These are phyloP conservation scores for Paratrypanosoma confusum DNA, from an alignment of 208 protist species.

Conservation along the genomic window DNA sequence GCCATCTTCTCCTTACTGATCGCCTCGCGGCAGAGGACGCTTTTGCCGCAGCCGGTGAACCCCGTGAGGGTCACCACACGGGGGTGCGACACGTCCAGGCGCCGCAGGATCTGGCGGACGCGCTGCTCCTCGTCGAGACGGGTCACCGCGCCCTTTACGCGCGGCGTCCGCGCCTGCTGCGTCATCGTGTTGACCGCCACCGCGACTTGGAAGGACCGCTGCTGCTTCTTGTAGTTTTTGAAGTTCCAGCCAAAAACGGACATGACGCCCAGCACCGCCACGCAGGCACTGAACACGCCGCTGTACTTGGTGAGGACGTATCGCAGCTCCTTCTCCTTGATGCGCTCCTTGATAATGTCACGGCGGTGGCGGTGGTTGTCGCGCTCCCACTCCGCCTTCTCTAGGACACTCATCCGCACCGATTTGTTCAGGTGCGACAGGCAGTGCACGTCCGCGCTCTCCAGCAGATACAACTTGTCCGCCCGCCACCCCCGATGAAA, in stretches of 20 bases:
- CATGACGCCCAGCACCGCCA: conserved; percentile 68
- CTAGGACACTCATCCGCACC: conserved; percentile 69
- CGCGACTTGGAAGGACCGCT: conserved; percentile 69
- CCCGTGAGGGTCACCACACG: conserved; percentile 64
- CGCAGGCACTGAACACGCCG: conserved; percentile 70
- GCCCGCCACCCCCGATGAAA: conserved; percentile 74
- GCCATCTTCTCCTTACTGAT: conserved; percentile 44
- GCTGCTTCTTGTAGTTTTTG: conserved; percentile 76
- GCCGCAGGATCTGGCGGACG: conserved; percentile 38
- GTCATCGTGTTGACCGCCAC: conserved; percentile 45
- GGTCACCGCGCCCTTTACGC: conserved; percentile 13
- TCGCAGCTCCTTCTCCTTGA: conserved; percentile 73
- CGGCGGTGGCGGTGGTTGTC: conserved; percentile 77
- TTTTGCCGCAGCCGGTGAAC: conserved; percentile 71
- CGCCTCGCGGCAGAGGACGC: conserved; percentile 36
- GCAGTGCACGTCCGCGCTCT: conserved; percentile 50
- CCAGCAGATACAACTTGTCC: conserved; percentile 71
- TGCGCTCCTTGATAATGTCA: conserved; percentile 69
- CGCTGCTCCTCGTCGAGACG: conserved; percentile 42
- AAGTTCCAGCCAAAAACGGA: conserved; percentile 87
- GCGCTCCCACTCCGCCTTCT: conserved; percentile 84
- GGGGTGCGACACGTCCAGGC: conserved; percentile 48
- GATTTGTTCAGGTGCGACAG: conserved; percentile 65
- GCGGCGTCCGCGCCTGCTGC: conserved; percentile 6
- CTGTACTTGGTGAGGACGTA: conserved; percentile 83